Evolutionary conservation across 2,329 filamentous ascomycete species (phyloP), one percentile per base, ranked within the genome.

Genomic region (Microdochium paspali): DNA sequence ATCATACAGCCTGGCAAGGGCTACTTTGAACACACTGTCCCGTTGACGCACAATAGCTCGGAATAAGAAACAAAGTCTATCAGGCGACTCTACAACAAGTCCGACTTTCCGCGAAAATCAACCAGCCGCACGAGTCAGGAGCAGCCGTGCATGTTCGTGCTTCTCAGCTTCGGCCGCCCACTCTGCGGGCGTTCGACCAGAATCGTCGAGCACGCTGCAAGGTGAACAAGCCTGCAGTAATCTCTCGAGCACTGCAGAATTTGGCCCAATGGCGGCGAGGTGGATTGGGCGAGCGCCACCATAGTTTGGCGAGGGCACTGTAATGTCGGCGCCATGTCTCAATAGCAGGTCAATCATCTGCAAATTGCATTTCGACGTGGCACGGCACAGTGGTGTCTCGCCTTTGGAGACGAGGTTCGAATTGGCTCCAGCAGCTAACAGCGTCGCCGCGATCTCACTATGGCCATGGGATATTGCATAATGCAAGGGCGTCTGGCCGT

Each of bases 341-440:
- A 58, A 20, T 18, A 58, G 49, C 26, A 55, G 49, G 15, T 45
- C 45, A 21, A 57, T 48, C 9, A 57, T 47, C n/a, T 46, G n/a
- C 31, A 49, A 9, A 45, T 50, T 54, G 18, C 52, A 53, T 49
- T 56, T 56, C 6, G 53, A 54, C 20, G 52, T 50, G 24, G 54
- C 56, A 26, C 51, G 53, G 23, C 53, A 58, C 20, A 56, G 49
- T 13, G 56, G 54, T 10, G 54, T 56, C 46, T 58, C 56, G 30
- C 56, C 56, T 35, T 51, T 58, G 24, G 53, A 52, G n/a, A 54
- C 44, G 10, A 56, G 49, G 40, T 58, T 58, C 18, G 49, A 47
- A 40, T 56, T 50, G 3, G 49, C 56, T n/a, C 53, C 52, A 12
- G 54, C 53, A 12, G 50, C 49, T 15, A 58, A 44, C 18, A 58